A percentile compares a stretch with the other conserved stretches of the same genome.
Evolutionary conservation across 768 basidiomycete species (phyloP).

Genomic region (Termitomyces eurrhizus): DNA sequence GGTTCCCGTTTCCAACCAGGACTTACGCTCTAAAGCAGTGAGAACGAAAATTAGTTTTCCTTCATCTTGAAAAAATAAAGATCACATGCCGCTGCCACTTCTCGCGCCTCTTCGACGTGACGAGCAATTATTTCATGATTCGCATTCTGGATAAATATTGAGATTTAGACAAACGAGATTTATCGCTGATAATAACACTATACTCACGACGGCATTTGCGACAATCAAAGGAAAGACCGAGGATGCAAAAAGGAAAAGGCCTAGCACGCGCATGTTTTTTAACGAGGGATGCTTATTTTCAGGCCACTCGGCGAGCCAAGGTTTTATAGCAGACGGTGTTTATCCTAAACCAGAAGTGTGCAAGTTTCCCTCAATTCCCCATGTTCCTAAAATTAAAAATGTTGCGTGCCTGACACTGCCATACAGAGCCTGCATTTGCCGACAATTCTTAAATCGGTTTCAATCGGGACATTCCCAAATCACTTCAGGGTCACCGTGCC

Average conservation of each 20-base stretch:
- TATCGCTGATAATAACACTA: neutral
- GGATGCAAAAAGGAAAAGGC: conserved; percentile 19
- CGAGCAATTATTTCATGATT: conserved; percentile 14
- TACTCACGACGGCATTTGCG: conserved; percentile 25
- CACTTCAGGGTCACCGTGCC: neutral
- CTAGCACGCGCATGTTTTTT: conserved; percentile 27
- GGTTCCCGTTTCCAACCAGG: conserved; percentile 17
- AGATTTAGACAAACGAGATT: conserved; percentile 1
- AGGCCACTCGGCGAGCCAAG: conserved; percentile 8
- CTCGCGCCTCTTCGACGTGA: conserved; percentile 11
- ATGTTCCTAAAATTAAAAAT: conserved; percentile 15
- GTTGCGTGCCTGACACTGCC: conserved; percentile 19
- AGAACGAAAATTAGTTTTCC: neutral
- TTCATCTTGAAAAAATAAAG: neutral
- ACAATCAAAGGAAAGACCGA: conserved; percentile 21
- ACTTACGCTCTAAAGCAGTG: conserved; percentile 3
- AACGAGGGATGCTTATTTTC: conserved; percentile 11
- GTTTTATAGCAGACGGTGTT: conserved; percentile 16
- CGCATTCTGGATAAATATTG: conserved; percentile 1
- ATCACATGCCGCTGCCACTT: neutral
- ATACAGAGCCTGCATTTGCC: conserved; percentile 5
- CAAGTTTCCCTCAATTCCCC: conserved; percentile 15
- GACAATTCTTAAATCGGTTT: conserved; percentile 1
- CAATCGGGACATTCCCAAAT: neutral
- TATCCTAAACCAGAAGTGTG: conserved; percentile 22